phyloP scores from a whole-genome alignment of 306 rosid genomes.

The Cicer judaicum region DNA sequence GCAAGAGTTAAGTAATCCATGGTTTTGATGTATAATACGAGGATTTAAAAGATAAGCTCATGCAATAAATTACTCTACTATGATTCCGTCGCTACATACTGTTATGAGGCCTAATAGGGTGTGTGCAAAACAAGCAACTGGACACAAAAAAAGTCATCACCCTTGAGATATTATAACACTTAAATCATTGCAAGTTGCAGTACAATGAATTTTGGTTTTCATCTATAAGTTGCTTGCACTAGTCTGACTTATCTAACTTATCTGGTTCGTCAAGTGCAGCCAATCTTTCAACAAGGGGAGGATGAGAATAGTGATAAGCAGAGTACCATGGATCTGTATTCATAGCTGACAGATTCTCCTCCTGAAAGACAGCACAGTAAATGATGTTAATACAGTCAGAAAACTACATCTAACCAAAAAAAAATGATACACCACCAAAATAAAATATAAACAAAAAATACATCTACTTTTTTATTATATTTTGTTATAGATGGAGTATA shows the following conservation, averaged over 20 bases:
- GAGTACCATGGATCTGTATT: conserved; percentile 99
- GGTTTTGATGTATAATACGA: not conserved
- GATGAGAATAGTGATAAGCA: conserved; percentile 97
- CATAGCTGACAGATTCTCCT: conserved; percentile 96
- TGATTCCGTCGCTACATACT: not conserved
- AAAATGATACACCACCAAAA: not conserved
- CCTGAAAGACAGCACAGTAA: conserved; percentile 56
- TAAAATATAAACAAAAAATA: no score
- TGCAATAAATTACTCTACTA: not conserved
- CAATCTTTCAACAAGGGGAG: conserved; percentile 92
- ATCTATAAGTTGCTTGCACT: conserved; percentile 42
- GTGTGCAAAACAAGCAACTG: conserved; percentile 17
- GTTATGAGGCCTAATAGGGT: not conserved
- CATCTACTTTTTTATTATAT: no score
- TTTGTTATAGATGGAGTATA: not conserved
- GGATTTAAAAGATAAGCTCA: conserved; percentile 6
- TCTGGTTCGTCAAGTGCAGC: conserved; percentile 72
- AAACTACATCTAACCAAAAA: conserved; percentile 18
- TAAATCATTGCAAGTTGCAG: conserved; percentile 37
- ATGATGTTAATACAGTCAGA: not conserved
- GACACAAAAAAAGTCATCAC: conserved; percentile 30
- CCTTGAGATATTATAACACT: conserved; percentile 18
- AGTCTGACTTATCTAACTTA: conserved; percentile 70
- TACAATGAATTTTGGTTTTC: conserved; percentile 35
- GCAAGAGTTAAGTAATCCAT: not conserved